These are phyloP conservation scores for Punica granatum DNA, from an alignment of 345 rosid species.

Conservation along the genomic window DNA sequence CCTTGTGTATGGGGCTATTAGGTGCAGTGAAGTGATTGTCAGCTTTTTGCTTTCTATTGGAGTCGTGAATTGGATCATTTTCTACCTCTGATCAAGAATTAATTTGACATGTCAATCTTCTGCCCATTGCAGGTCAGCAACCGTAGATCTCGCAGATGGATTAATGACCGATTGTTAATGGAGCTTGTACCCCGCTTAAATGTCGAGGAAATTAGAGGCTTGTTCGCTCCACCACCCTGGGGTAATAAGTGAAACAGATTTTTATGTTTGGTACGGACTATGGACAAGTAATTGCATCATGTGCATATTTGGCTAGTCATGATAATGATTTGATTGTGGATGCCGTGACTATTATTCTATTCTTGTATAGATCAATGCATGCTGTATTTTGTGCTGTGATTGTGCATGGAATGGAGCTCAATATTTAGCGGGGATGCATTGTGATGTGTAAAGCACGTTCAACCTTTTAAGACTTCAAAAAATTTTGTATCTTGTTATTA, in stretches of 20 bases:
- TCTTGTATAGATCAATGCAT: background rate
- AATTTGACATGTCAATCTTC: background rate
- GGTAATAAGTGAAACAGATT: conserved; percentile 32
- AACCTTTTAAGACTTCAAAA: too few relatives aligned
- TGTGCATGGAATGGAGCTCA: background rate
- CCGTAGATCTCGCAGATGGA: conserved; percentile 75
- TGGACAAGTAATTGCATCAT: background rate
- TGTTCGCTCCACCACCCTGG: conserved; percentile 99
- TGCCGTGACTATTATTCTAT: background rate
- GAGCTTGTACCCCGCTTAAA: conserved; percentile 94
- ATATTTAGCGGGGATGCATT: background rate
- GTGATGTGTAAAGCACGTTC: background rate
- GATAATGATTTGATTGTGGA: background rate
- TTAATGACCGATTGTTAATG: conserved; percentile 88
- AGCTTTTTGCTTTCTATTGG: background rate
- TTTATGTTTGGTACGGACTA: background rate
- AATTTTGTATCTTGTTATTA: too few relatives aligned
- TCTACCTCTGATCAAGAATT: background rate
- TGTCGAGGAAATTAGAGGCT: conserved; percentile 81
- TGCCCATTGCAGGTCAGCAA: conserved; percentile 58
- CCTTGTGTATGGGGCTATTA: background rate
- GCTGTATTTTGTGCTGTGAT: background rate
- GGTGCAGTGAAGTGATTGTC: background rate
- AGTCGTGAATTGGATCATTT: background rate
- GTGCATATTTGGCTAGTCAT: background rate